Percentiles rank a stretch among this genome's conserved stretches.
phyloP scores from a whole-genome alignment of 208 protist genomes.

The Lotmaria passim region DNA sequence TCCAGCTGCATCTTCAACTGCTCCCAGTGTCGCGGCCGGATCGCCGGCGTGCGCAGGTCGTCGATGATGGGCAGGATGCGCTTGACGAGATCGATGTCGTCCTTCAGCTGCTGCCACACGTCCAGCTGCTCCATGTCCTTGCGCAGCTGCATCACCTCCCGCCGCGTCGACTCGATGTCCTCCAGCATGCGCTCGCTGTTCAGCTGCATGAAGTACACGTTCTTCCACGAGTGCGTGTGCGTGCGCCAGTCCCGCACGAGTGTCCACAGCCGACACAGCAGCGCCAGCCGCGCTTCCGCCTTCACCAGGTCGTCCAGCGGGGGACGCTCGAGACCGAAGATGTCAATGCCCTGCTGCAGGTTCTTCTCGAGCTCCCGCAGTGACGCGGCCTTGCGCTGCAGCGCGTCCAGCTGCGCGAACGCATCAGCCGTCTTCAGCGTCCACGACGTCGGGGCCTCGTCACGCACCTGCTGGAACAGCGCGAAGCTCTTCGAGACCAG shows the following conservation, averaged over 20 bases:
- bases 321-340: conserved; percentile 95
- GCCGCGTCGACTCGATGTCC: conserved; percentile 80
- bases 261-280: conserved; percentile 93
- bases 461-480: conserved; percentile 86
- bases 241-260: conserved; percentile 93
- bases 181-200: conserved; percentile 94
- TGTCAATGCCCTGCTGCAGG: conserved; percentile 94
- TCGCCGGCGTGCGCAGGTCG: conserved; percentile 95
- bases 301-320: conserved; percentile 90
- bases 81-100: conserved; percentile 96
- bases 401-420: conserved; percentile 79
- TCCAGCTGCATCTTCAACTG: conserved; percentile 93
- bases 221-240: conserved; percentile 88
- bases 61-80: conserved; percentile 95
- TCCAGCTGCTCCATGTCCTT: conserved; percentile 93
- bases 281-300: conserved; percentile 82
- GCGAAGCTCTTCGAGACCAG: conserved; percentile 82
- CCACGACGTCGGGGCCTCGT: conserved; percentile 84
- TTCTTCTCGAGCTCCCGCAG: conserved; percentile 71
- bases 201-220: conserved; percentile 89
- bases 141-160: conserved; percentile 83
- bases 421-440: conserved; percentile 75
- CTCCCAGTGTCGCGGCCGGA: conserved; percentile 94
- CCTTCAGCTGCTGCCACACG: conserved; percentile 93
- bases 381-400: conserved; percentile 69